These are phyloP conservation scores for Phytopythium vexans DNA, from an alignment of 352 stramenopile genomes.

Conservation along the genomic window DNA sequence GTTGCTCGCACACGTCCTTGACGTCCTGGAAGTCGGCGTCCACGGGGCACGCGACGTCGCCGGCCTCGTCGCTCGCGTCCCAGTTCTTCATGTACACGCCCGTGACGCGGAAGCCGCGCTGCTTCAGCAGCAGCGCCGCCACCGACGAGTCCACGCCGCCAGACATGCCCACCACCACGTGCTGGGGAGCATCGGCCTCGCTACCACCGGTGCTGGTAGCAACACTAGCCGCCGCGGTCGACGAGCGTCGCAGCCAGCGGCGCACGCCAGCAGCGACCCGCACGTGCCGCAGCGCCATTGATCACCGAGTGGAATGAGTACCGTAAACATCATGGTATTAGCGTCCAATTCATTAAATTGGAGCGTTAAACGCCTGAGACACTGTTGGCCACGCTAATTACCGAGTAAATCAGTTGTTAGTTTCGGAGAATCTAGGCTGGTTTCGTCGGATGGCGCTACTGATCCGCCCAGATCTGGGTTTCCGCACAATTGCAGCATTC, in stretches of 20 bases:
- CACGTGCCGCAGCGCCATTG: no score
- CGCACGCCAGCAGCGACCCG: slow-evolving; percentile 6
- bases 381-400: no score
- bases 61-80: slow-evolving; percentile 93
- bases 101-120: slow-evolving; percentile 90
- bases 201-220: not conserved
- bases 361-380: no score
- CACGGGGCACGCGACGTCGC: slow-evolving; percentile 71
- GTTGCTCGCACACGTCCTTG: slow-evolving; percentile 86
- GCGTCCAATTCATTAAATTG: no score
- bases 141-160: slow-evolving; percentile 99
- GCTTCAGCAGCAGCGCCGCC: slow-evolving; percentile 88
- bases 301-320: no score
- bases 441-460: no score
- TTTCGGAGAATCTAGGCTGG: no score
- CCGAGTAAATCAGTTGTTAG: no score
- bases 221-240: not conserved
- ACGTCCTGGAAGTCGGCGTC: slow-evolving; percentile 94
- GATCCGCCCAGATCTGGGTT: not conserved
- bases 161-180: slow-evolving; percentile 96
- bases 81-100: slow-evolving; percentile 99
- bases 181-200: slow-evolving; percentile 34
- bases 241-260: not conserved
- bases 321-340: no score
- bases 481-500: not conserved